Base-by-base conservation (phyloP, 192 early-diverging fungal species). In the Rhizophlyctis rosea region DNA sequence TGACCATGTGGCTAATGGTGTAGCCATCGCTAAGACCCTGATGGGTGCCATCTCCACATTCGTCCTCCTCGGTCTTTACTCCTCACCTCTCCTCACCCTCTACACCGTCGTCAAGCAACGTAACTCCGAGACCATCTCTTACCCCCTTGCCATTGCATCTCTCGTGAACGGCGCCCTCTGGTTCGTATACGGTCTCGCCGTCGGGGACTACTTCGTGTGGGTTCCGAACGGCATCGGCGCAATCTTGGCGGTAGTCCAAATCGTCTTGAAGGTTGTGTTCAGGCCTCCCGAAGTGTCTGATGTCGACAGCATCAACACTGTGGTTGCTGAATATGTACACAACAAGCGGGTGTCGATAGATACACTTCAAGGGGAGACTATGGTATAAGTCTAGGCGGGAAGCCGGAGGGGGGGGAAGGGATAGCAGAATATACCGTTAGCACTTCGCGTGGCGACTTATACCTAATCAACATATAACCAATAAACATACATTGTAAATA, bases 31-130 rank as follows among this genome's bases (percentile, higher is more conserved):
- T 4, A 4, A 7, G 59, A 3, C 23, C 59, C 3, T 58, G 32
- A n/a, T 50, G 18, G 61, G 61, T 3, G 30, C 18, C 24, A 59
- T 52, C 11, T 59, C 52, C 21, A 53, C 34, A 14, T 5, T 54
- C 3, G 52, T 54, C 7, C 54, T 64, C 13, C 2, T 62, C n/a
- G 3, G 34, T 23, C 57, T 64, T 34, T 64, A 64, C 34, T 34
- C 25, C 30, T 61, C 62, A 9, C 62, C 62, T 3, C 62, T 64
- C 7, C 57, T 35, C 4, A 64, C 59, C 25, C 30, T 64, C 4
- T 39, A 64, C 23, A 28, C 35, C 3, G 62, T 64, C 62, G 34
- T 64, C 62, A 44, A 47, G 16, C 13, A 25, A 2, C n/a, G 34
- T 3, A 24, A 57, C 36, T 33, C 53, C 3, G 24, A 28, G 16